Evolutionary conservation across 164 flowering plant genomes (phyloP), one percentile per base, ranked within the genome.

Genomic region (Stephania japonica): DNA sequence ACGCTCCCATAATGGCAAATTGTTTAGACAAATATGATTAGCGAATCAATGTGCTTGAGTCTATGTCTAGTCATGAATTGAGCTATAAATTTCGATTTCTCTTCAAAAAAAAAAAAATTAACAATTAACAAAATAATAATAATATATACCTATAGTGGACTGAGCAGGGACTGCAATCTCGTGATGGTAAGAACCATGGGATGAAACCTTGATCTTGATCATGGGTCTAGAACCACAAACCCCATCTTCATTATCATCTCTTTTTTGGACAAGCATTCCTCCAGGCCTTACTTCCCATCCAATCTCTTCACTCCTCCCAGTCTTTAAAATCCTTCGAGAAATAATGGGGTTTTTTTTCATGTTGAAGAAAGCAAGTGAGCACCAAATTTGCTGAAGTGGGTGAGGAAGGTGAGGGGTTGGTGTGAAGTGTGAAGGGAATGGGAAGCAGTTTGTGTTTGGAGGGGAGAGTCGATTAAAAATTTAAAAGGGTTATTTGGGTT

Each of bases 191-290:
- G 83, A 70, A 59, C 89, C 91, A 72, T 84, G 2, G 38, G 38
- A 83, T 47, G 87, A 72, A 76, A 90, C 86, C 78, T 74, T 86
- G 80, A 89, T 72, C 77, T 76, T 86, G 77, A 88, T 83, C 75
- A 69, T 61, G 50, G 86, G 82, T 11, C 81, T 86, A 47, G 75
- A 77, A 80, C 73, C 44, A 38, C 72, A 76, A 59, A 63, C 74
- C 42, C 75, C 84, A 27, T 27, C 32, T 1, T 27, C 32, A 27
- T 27, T 3, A n/a, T 67, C 71, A 61, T 77, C 84, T 53, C 86
- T 82, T 71, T 77, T 82, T 81, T 87, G 88, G 1, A 83, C 88
- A 24, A 83, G 82, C 88, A 87, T 85, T 21, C 88, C 88, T 44
- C 83, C 80, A 23, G 90, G 88, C 72, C 87, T 80, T 61, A 83